These are phyloP conservation scores for Puccinellia tenuiflora DNA, from an alignment of 176 grass and related monocot species.

Conservation along the genomic window DNA sequence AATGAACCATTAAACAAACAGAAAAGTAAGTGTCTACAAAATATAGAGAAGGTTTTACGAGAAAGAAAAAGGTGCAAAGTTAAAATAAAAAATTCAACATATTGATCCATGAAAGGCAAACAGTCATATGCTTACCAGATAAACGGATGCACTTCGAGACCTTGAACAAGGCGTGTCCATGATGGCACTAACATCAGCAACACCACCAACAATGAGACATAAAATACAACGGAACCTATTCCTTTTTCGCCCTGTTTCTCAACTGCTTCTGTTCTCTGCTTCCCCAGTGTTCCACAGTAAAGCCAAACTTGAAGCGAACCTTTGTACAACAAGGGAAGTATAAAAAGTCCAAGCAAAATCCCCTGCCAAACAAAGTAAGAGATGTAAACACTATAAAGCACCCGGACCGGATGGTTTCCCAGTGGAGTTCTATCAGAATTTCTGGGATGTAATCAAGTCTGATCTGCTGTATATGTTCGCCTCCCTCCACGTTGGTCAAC, in stretches of 20 bases:
- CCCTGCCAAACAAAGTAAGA: constrained; percentile 39
- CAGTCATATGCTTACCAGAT: constrained; percentile 53
- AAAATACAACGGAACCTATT: constrained; percentile 60
- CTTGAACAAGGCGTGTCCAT: constrained; percentile 68
- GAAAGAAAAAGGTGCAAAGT: not conserved
- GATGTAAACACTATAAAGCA: constrained; percentile 2
- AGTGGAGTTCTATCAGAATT: no score
- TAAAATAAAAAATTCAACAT: no score
- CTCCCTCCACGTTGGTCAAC: no score
- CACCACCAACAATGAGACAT: constrained; percentile 39
- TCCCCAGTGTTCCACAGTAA: constrained; percentile 38
- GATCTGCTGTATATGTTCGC: no score
- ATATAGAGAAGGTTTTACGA: not conserved
- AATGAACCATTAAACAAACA: constrained; percentile 16
- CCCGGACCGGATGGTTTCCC: no score
- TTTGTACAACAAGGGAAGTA: constrained; percentile 76
- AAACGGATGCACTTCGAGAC: constrained; percentile 65
- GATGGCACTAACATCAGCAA: constrained; percentile 62
- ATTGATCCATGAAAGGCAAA: not conserved
- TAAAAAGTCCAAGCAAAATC: constrained; percentile 69
- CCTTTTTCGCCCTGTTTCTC: constrained; percentile 17
- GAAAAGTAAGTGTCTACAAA: not conserved
- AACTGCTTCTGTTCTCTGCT: constrained; percentile 20
- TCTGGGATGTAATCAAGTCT: no score
- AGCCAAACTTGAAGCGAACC: constrained; percentile 39